A percentile compares a stretch with the other conserved stretches of the same genome.
phyloP scores from a whole-genome alignment of 2,329 filamentous ascomycete genomes.

The Cladophialophora exuberans region DNA sequence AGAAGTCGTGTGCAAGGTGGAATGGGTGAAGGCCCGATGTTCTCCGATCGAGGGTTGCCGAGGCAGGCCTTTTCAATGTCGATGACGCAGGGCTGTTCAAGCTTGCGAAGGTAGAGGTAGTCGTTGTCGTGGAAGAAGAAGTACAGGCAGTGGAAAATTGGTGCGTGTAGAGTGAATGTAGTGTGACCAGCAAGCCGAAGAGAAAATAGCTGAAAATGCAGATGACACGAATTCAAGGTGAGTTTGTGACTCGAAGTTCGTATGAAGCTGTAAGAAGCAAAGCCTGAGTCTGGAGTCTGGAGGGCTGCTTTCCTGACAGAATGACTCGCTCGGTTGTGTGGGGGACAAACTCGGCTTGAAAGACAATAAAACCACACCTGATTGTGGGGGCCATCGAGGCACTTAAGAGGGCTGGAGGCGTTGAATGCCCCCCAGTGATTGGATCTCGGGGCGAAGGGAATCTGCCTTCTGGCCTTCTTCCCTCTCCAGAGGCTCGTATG shows the following conservation, averaged over 20 bases:
- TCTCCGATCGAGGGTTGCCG: conserved; percentile 26
- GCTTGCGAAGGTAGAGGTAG: background rate
- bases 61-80: conserved; percentile 20
- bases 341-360: background rate
- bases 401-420: too few relatives aligned
- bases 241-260: conserved; percentile 16
- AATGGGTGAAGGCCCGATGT: conserved; percentile 28
- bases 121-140: background rate
- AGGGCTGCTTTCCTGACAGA: too few relatives aligned
- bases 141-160: background rate
- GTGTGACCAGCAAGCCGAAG: background rate
- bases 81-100: background rate
- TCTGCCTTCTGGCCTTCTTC: conserved; percentile 7
- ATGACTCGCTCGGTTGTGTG: conserved; percentile 5
- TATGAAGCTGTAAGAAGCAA: conserved; percentile 2
- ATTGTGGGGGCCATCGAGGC: too few relatives aligned
- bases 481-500: background rate
- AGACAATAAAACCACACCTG: too few relatives aligned
- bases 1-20: conserved; percentile 12
- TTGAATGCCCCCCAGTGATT: conserved; percentile 3
- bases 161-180: background rate
- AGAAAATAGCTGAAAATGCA: conserved; percentile 6
- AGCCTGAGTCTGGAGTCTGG: too few relatives aligned
- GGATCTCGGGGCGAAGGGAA: conserved; percentile 12
- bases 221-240: conserved; percentile 11